A percentile compares a stretch with the other conserved stretches of the same genome.
Conservation (phyloP, 1,284 basidiomycete species). For the Microbotryomycetes sp. region DNA sequence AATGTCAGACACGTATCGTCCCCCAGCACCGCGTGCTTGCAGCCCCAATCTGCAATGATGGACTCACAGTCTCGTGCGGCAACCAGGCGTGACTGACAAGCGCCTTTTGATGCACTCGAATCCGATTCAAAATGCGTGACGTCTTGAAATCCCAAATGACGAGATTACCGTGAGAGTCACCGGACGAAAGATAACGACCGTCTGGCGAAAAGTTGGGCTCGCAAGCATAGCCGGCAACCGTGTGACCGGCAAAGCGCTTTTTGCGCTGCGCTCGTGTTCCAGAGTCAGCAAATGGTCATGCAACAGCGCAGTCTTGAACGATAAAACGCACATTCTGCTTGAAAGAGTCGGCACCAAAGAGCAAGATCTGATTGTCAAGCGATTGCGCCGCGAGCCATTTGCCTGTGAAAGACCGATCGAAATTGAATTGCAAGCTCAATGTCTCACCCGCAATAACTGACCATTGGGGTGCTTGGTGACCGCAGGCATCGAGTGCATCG, state of each 20-base stretch:
- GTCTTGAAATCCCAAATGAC: constrained; percentile 99
- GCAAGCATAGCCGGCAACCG: constrained; percentile 92
- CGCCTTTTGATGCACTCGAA: constrained; percentile 86
- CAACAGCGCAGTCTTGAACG: neutral
- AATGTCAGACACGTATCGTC: neutral
- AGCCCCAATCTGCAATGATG: constrained; percentile 5
- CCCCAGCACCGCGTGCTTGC: neutral
- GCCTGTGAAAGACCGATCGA: constrained; percentile 47
- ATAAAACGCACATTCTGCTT: constrained; percentile 64
- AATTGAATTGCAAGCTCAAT: neutral
- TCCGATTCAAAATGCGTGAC: constrained; percentile 75
- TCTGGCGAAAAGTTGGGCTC: constrained; percentile 95
- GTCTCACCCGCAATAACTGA: constrained; percentile 49
- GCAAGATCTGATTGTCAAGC: constrained; percentile 93
- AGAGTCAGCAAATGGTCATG: neutral
- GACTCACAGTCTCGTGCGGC: constrained; percentile 87
- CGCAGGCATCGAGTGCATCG: constrained; percentile 99
- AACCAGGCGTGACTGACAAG: constrained; percentile 97
- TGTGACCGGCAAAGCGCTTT: constrained; percentile 95
- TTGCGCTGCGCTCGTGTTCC: constrained; percentile 46
- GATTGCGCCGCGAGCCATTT: constrained; percentile 97
- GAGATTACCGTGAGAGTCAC: constrained; percentile 87
- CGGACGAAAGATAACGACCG: constrained; percentile 93
- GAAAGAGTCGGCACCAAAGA: constrained; percentile 91
- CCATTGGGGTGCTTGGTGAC: constrained; percentile 89